Evolutionary conservation across 441 rosid species (phyloP), one percentile per base, ranked within the genome.

Genomic region (California macrophylla): DNA sequence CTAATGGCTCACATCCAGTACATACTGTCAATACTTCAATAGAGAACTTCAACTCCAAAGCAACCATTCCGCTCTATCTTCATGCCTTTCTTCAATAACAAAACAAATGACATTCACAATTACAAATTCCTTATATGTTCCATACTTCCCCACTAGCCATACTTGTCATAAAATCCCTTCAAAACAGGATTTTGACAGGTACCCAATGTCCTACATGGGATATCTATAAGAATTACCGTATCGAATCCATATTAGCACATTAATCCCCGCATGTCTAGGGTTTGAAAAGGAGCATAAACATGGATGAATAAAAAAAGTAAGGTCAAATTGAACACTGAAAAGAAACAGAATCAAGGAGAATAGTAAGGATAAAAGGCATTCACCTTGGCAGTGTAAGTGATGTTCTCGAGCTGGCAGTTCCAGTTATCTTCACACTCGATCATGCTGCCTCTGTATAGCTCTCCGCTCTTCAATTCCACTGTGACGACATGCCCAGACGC

Each of bases 341-440:
- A 6, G 45, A 2, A 8, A 9, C 12, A 7, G 45, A 38, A 38
- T 38, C 45, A 38, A 38, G 12, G 45, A 38, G 45, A 38, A 6
- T 10, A 38, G 8, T 38, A 38, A 6, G 13, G 13, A 38, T 38
- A 38, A 32, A 3, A 54, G 61, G 24, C 25, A 56, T 67, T 73
- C n/a, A 85, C 99, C 91, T 85, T 90, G 32, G 99, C 96, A 32
- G 97, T 95, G 82, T 78, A 95, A 0, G 62, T 56, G 28, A 56
- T 56, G 62, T 56, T 56, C 62, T 56, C 62, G 62, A 92, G 98
- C 83, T 92, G 99, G 77, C 97, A 92, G 78, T 90, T 92, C 99
- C 99, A 94, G 89, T 92, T 92, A 73, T 94, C 99, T 76, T 94
- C 99, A 74, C 99, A 92, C 86, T 94, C 97, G 36, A 94, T 45